Conservation (phyloP, 1,139 yeast species). For the Casaregolazyma suthepensis region DNA sequence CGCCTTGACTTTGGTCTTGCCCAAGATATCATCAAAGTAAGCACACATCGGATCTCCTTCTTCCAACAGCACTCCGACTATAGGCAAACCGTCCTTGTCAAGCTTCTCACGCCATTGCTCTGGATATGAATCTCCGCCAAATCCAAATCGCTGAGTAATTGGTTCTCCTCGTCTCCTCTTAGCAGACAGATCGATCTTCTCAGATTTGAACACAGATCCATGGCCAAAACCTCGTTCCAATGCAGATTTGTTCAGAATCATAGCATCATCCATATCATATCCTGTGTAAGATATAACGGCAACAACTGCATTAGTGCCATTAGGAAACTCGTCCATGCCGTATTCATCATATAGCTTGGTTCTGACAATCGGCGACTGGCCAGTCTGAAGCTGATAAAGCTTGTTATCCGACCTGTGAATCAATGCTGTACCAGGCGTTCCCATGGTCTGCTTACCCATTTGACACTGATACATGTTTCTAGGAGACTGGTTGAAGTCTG, state of each 20-base stretch:
- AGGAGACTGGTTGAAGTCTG: slow-evolving; percentile 98
- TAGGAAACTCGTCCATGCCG: slow-evolving; percentile 98
- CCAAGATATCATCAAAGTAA: slow-evolving; percentile 82
- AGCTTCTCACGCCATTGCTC: slow-evolving; percentile 79
- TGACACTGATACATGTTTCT: slow-evolving; percentile 99
- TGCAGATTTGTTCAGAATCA: slow-evolving; percentile 95
- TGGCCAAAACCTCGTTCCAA: slow-evolving; percentile 98
- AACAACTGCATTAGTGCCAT: slow-evolving; percentile 97
- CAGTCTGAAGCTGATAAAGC: slow-evolving; percentile 84
- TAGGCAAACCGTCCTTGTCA: slow-evolving; percentile 91
- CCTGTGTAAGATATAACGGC: slow-evolving; percentile 99
- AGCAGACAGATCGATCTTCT: slow-evolving; percentile 74
- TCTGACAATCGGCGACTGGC: slow-evolving; percentile 96
- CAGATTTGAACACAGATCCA: slow-evolving; percentile 94
- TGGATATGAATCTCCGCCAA: slow-evolving; percentile 91
- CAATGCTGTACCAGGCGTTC: slow-evolving; percentile 97
- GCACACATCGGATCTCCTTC: slow-evolving; percentile 98
- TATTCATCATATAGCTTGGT: slow-evolving; percentile 91
- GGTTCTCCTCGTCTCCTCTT: slow-evolving; percentile 91
- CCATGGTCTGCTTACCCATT: slow-evolving; percentile 99
- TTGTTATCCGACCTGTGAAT: slow-evolving; percentile 93
- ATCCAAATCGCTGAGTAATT: slow-evolving; percentile 89
- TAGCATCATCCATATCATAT: slow-evolving; percentile 99
- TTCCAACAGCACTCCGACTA: slow-evolving; percentile 77
- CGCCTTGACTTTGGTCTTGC: slow-evolving; percentile 86